A percentile compares a stretch with the other conserved stretches of the same genome.
Conservation (phyloP, 768 basidiomycete genomes). For the Naganishia vishniacii region DNA sequence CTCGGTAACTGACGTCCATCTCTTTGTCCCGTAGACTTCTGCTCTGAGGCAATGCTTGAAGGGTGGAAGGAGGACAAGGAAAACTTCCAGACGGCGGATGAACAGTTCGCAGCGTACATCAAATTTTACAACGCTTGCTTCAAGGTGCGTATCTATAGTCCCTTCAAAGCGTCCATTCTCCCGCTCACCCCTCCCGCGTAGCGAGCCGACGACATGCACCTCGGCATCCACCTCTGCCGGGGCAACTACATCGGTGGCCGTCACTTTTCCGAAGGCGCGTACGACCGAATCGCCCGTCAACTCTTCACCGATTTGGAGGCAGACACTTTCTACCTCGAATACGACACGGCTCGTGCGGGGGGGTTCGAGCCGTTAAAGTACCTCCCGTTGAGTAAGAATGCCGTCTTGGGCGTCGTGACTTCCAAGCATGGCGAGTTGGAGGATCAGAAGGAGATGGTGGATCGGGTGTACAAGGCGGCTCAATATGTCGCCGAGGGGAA, state of each 20-base stretch:
- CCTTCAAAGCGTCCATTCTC: too few relatives aligned
- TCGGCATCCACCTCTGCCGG: conserved; percentile 41
- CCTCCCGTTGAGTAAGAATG: conserved; percentile 37
- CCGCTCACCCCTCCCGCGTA: background rate
- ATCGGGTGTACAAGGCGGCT: conserved; percentile 57
- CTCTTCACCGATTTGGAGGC: conserved; percentile 39
- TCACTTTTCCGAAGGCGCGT: conserved; percentile 39
- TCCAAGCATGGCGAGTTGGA: conserved; percentile 53
- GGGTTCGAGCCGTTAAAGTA: conserved; percentile 38
- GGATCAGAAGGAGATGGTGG: conserved; percentile 54
- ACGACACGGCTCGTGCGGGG: conserved; percentile 42
- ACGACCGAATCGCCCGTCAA: conserved; percentile 43
- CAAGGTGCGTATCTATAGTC: conserved; percentile 19
- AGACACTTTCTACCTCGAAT: conserved; percentile 38
- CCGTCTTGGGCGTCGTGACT: conserved; percentile 38
- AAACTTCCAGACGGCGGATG: conserved; percentile 54
- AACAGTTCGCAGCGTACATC: conserved; percentile 63
- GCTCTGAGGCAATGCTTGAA: conserved; percentile 56
- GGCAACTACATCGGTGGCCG: conserved; percentile 35
- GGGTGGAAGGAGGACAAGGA: conserved; percentile 60
- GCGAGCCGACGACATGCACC: conserved; percentile 36
- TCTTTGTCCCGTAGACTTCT: conserved; percentile 37
- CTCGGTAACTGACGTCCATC: conserved; percentile 24
- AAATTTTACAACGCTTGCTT: conserved; percentile 54
- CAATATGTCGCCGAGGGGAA: conserved; percentile 53